A percentile compares a stretch with the other conserved stretches of the same genome.
phyloP scores from a whole-genome alignment of 2,329 filamentous ascomycete genomes.

The Botrytis galanthina region DNA sequence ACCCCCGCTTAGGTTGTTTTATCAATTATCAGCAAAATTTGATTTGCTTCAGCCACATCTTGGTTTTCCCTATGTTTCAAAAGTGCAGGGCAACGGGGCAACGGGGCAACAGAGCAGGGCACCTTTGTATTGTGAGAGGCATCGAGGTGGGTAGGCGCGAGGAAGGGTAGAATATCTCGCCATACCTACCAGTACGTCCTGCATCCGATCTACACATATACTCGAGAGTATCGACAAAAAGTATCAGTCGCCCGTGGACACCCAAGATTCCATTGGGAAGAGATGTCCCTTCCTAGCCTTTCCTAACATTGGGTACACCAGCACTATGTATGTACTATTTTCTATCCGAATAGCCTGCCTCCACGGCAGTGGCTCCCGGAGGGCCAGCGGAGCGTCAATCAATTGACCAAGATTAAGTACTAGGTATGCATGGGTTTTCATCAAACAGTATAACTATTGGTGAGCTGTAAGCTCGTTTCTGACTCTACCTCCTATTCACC shows the following conservation, averaged over 20 bases:
- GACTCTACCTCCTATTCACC: not conserved
- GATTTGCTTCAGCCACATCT: slow-evolving; percentile 3
- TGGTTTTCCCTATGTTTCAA: not conserved
- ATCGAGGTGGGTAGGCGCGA: not conserved
- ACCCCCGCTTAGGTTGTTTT: not conserved
- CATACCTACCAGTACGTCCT: not conserved
- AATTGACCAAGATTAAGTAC: not conserved
- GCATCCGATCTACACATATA: not conserved
- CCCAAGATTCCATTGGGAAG: not conserved
- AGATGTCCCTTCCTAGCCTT: not conserved
- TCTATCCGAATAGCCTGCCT: not conserved
- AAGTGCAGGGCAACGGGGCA: not conserved
- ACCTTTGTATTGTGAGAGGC: not conserved
- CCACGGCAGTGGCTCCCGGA: not conserved
- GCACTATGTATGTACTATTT: not conserved
- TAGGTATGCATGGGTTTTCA: not conserved
- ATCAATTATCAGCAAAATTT: not conserved
- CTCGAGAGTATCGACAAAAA: not conserved
- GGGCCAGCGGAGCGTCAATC: not conserved
- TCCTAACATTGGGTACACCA: not conserved
- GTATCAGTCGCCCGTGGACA: not conserved
- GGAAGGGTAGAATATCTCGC: too few relatives aligned
- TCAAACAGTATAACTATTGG: not conserved
- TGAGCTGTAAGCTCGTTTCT: not conserved
- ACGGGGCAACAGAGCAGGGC: not conserved